Percentiles rank a stretch among this genome's conserved stretches.
Evolutionary conservation across 768 basidiomycete genomes (phyloP).

Genomic region (Phanerochaete carnosa): DNA sequence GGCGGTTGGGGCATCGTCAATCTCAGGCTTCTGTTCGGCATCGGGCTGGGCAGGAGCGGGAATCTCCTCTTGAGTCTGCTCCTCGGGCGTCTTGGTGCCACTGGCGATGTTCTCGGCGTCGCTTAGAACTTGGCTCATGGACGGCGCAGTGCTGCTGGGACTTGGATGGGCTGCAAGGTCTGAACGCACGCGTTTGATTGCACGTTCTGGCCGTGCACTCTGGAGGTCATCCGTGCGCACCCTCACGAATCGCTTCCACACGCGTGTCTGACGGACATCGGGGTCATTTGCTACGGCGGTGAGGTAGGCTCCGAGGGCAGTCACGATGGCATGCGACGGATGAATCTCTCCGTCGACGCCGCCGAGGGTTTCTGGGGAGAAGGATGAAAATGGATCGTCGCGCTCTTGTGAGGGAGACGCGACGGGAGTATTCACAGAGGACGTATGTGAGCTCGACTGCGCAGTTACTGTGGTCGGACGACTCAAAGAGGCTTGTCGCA

Average conservation of each 20-base stretch:
- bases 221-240: conserved; percentile 87
- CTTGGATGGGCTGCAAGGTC: conserved; percentile 75
- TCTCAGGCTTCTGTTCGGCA: not conserved
- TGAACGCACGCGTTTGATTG: conserved; percentile 83
- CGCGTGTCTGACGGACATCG: conserved; percentile 55
- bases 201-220: conserved; percentile 81
- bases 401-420: conserved; percentile 52
- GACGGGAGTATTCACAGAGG: conserved; percentile 39
- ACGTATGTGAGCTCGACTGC: conserved; percentile 18
- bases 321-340: conserved; percentile 49
- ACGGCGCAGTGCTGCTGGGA: conserved; percentile 23
- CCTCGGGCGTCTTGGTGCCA: conserved; percentile 22
- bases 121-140: conserved; percentile 30
- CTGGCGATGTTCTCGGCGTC: conserved; percentile 15
- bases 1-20: not conserved
- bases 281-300: conserved; percentile 72
- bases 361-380: conserved; percentile 13
- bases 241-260: conserved; percentile 84
- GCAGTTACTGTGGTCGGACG: conserved; percentile 13
- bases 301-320: conserved; percentile 74
- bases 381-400: conserved; percentile 55
- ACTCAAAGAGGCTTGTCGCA: conserved; percentile 37
- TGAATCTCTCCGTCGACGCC: conserved; percentile 21
- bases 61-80: conserved; percentile 9
- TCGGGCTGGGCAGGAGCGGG: not conserved